These are phyloP conservation scores for Alternaria consortialis DNA, from an alignment of 2,329 filamentous ascomycete species.

Conservation along the genomic window DNA sequence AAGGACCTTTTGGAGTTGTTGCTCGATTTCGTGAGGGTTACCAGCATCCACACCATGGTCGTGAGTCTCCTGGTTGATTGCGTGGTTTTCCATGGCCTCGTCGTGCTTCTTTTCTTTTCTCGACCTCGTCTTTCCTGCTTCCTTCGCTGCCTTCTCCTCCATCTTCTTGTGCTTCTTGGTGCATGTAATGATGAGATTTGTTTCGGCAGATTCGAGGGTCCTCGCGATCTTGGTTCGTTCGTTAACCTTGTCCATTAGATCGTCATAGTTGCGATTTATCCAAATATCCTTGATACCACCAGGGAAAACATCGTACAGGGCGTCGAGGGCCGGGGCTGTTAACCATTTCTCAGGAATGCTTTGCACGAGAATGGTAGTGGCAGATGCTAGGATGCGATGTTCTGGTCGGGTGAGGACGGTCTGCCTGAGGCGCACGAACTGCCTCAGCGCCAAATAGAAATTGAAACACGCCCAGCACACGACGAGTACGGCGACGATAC, in stretches of 20 bases:
- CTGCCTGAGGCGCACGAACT: constrained; percentile 92
- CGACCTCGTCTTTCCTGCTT: constrained; percentile 64
- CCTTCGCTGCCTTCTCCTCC: constrained; percentile 69
- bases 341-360: constrained; percentile 93
- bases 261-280: constrained; percentile 90
- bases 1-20: constrained; percentile 59
- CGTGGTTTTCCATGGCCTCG: constrained; percentile 68
- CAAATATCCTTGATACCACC: constrained; percentile 95
- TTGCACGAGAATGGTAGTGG: constrained; percentile 92
- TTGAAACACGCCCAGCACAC: constrained; percentile 87
- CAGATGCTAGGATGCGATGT: constrained; percentile 90
- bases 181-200: constrained; percentile 79
- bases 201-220: constrained; percentile 82
- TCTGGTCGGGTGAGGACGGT: constrained; percentile 94
- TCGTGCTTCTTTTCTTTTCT: constrained; percentile 67
- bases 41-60: constrained; percentile 64
- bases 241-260: constrained; percentile 84
- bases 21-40: constrained; percentile 64
- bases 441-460: constrained; percentile 83
- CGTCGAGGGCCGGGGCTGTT: constrained; percentile 78
- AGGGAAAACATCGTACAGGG: constrained; percentile 93
- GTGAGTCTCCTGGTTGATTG: constrained; percentile 61
- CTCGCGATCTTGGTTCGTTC: constrained; percentile 75
- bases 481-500: constrained; percentile 79
- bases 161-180: constrained; percentile 81